A percentile compares a stretch with the other conserved stretches of the same genome.
Conservation (phyloP, 108 stramenopile species). For the Ochromonas danica region DNA sequence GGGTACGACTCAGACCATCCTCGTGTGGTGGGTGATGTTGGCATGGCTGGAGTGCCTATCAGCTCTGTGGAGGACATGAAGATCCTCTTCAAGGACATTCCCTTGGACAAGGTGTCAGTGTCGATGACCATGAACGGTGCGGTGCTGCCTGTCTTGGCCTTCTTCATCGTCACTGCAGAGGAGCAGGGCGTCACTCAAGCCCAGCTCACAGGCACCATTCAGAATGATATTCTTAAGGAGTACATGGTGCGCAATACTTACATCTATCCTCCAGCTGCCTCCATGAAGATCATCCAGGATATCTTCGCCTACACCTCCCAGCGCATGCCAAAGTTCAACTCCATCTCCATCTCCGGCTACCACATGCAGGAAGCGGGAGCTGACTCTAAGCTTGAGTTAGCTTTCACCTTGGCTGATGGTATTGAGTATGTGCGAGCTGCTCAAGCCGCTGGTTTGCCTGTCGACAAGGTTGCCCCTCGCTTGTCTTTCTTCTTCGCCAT, state of each 20-base stretch:
- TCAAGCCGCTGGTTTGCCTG: slow-evolving; percentile 77
- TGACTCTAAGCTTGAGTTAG: slow-evolving; percentile 89
- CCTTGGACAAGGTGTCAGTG: slow-evolving; percentile 86
- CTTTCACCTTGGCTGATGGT: slow-evolving; percentile 93
- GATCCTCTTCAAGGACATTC: slow-evolving; percentile 90
- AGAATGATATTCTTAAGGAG: slow-evolving; percentile 99
- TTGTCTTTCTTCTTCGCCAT: slow-evolving; percentile 97
- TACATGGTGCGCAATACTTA: slow-evolving; percentile 94
- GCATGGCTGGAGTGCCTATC: slow-evolving; percentile 97
- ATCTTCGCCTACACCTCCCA: slow-evolving; percentile 89
- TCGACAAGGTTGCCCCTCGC: slow-evolving; percentile 89
- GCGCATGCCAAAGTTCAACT: slow-evolving; percentile 94
- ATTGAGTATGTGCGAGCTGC: slow-evolving; percentile 84
- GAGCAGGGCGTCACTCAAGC: slow-evolving; percentile 57
- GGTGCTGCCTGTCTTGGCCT: slow-evolving; percentile 85
- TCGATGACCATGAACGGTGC: slow-evolving; percentile 97
- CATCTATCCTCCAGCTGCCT: slow-evolving; percentile 87
- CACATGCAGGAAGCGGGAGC: slow-evolving; percentile 99
- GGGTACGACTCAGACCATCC: slow-evolving; percentile 95
- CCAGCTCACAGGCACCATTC: slow-evolving; percentile 86
- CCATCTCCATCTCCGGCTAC: slow-evolving; percentile 91
- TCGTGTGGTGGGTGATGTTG: slow-evolving; percentile 92
- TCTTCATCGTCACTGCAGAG: slow-evolving; percentile 88
- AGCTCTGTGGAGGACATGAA: slow-evolving; percentile 93
- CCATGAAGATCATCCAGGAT: slow-evolving; percentile 80